Percentiles rank a stretch among this genome's conserved stretches.
phyloP scores from a whole-genome alignment of 148 eudicot species.

The Fagopyrum tataricum region DNA sequence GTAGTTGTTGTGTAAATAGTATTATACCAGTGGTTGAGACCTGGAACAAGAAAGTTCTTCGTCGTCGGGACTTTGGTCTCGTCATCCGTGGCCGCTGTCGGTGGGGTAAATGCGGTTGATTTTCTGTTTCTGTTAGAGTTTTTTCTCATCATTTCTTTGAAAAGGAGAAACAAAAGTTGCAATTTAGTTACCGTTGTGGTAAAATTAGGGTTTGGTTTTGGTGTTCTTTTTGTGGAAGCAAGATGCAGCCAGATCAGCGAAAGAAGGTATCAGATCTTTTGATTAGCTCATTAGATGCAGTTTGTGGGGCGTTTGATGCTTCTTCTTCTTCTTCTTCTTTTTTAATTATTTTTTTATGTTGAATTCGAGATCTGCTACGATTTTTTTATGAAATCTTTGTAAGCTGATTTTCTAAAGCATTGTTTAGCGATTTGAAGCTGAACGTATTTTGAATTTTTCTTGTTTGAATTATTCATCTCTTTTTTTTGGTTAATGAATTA shows the following conservation, averaged over 20 bases:
- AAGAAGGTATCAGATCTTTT: conserved; percentile 39
- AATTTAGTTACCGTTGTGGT: neutral
- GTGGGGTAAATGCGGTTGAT: conserved; percentile 50
- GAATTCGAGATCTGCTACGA: neutral
- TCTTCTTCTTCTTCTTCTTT: too few relatives aligned
- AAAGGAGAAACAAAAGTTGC: neutral
- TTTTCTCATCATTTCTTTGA: neutral
- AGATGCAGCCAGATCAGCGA: conserved; percentile 68
- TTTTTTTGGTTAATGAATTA: too few relatives aligned
- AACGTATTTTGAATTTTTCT: too few relatives aligned
- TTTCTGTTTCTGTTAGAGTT: conserved; percentile 9
- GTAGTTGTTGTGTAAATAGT: conserved; percentile 9
- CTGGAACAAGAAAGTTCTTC: conserved; percentile 16
- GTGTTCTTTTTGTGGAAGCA: conserved; percentile 1
- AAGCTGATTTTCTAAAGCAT: neutral
- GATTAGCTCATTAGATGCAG: neutral
- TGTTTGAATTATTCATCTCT: neutral
- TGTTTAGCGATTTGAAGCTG: neutral
- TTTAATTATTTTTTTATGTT: neutral
- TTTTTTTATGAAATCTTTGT: neutral
- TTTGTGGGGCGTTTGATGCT: neutral
- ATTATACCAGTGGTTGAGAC: conserved; percentile 13
- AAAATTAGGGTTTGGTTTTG: conserved; percentile 3
- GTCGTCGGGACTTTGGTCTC: conserved; percentile 21
- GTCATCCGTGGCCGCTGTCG: conserved; percentile 28